Percentiles rank a stretch among this genome's conserved stretches.
These are phyloP conservation scores for Aegle marmelos DNA, from an alignment of 345 rosid genomes.

Conservation along the genomic window DNA sequence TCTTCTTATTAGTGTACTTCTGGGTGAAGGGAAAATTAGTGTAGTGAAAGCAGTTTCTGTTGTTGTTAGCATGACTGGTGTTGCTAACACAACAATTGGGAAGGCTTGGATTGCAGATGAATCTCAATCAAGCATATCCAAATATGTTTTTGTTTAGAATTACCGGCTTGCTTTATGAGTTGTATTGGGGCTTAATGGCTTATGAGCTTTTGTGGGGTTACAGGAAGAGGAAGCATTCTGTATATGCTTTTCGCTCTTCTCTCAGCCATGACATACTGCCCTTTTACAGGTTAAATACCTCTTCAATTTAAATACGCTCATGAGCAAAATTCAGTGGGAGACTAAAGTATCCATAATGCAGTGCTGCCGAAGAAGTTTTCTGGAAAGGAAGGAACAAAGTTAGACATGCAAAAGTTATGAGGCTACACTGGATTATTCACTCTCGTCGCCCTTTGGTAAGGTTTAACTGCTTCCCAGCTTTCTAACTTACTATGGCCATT, in stretches of 20 bases:
- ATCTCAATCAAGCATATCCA: conserved; percentile 15
- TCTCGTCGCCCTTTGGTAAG: conserved; percentile 35
- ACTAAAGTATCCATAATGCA: conserved; percentile 2
- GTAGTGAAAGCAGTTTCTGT: conserved; percentile 38
- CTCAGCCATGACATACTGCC: conserved; percentile 39
- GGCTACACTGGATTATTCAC: conserved; percentile 46
- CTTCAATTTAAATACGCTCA: neutral
- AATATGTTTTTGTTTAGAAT: conserved; percentile 6
- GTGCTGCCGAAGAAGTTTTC: conserved; percentile 45
- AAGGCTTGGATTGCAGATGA: conserved; percentile 34
- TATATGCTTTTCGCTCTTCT: conserved; percentile 42
- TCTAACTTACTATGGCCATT: neutral
- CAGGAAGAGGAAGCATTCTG: conserved; percentile 30
- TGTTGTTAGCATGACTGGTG: conserved; percentile 43
- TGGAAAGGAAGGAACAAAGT: conserved; percentile 38
- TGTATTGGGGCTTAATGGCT: neutral
- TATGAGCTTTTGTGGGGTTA: too few relatives aligned
- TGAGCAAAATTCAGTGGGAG: neutral
- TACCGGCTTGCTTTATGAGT: neutral
- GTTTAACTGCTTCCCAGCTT: neutral
- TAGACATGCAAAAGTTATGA: conserved; percentile 46
- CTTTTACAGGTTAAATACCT: conserved; percentile 33
- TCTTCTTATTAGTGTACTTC: conserved; percentile 40
- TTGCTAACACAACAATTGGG: conserved; percentile 44
- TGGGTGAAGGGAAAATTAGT: conserved; percentile 42